Evolutionary conservation across 2,329 filamentous ascomycete species (phyloP).

Genomic region (Colletotrichum tabaci): DNA sequence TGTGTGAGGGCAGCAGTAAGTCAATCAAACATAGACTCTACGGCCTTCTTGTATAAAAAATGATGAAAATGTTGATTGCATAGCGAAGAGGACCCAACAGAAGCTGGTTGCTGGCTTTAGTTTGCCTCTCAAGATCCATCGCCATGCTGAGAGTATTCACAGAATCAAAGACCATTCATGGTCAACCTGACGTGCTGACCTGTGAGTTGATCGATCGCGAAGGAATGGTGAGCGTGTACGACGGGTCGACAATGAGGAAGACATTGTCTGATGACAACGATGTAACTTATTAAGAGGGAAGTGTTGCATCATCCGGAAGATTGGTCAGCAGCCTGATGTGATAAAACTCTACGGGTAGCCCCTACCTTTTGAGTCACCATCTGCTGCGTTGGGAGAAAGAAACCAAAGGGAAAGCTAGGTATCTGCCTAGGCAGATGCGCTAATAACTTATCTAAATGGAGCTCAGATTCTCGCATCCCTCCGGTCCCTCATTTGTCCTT

Average conservation of each 20-base stretch:
- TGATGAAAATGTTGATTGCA: neutral
- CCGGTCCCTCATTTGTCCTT: neutral
- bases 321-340: no score
- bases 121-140: constrained; percentile 47
- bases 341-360: no score
- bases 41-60: neutral
- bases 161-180: constrained; percentile 66
- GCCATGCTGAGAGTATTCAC: constrained; percentile 63
- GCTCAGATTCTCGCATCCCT: neutral
- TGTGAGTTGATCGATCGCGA: neutral
- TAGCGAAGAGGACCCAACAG: neutral
- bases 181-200: constrained; percentile 54
- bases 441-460: no score
- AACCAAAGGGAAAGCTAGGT: no score
- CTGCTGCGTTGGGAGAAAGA: no score
- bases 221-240: neutral
- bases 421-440: no score
- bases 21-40: neutral
- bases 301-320: no score
- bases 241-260: neutral
- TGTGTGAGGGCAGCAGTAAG: neutral
- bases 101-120: neutral
- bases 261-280: neutral
- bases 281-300: neutral
- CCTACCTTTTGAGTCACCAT: no score